Base-by-base conservation (phyloP, 106 monocot species). In the Acorus calamus region DNA sequence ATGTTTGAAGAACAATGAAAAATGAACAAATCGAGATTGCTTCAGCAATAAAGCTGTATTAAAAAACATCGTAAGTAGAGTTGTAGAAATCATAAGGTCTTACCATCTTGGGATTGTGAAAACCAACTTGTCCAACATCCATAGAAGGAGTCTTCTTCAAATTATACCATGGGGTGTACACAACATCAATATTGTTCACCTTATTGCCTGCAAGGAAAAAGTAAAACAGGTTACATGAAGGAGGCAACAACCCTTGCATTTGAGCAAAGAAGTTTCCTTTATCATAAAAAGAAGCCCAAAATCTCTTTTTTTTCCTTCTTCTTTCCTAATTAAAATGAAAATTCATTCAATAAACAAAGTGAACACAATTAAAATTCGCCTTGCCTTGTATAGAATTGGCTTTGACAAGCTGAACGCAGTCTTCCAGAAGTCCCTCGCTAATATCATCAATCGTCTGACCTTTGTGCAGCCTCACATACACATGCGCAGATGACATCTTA, bases 51-150 rank as follows among this genome's bases (percentile, higher is more conserved):
- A 28, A 28, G 28, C 28, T 28, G 28, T 28, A 28, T 28, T 28
- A 0, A 28, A 28, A 28, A 28, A 28, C 28, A 28, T 28, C 28
- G 28, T 28, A 28, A 28, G 28, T 28, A 28, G 28, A 28, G 28
- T 28, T 28, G 28, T 28, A 28, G 28, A 28, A 28, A 28, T 28
- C 28, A 28, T 1, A 28, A 28, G 28, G 28, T 28, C 0, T 77
- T 57, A 90, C 94, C 94, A 94, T 86, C 58, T 90, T 90, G 52
- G 94, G 50, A 71, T 94, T 90, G 76, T 84, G 87, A 76, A 94
- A 94, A 41, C 94, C 94, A 80, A 94, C 94, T 87, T 94, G 94
- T 13, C 94, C 94, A 66, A 94, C 89, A 80, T 94, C 94, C 94
- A 94, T 94, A 0, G 94, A 89, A 73, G 89, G 79, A 62, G 86